These are phyloP conservation scores for Paulownia fortunei DNA, from an alignment of 257 asterid genomes.

Conservation along the genomic window DNA sequence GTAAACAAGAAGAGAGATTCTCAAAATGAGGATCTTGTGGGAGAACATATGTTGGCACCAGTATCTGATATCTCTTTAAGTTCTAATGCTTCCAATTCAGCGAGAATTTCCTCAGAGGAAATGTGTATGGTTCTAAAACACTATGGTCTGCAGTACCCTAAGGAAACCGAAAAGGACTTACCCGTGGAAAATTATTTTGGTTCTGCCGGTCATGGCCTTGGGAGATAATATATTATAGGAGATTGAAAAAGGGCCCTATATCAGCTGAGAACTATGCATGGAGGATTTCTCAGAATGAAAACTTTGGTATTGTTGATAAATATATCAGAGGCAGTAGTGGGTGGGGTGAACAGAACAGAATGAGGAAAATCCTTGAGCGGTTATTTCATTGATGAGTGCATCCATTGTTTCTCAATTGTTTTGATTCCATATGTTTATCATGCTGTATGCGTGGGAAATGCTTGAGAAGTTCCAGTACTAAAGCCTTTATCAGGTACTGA, in stretches of 20 bases:
- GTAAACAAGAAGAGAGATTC: conserved; percentile 1
- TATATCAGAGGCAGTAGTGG: conserved; percentile 47
- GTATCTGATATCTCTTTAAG: conserved; percentile 12
- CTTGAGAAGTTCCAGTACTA: neutral
- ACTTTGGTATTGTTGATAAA: conserved; percentile 52
- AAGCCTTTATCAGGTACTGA: conserved; percentile 19
- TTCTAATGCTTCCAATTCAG: conserved; percentile 28
- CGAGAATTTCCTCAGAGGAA: conserved; percentile 44
- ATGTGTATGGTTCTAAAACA: no score
- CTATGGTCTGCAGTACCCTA: no score
- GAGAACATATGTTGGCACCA: conserved; percentile 17
- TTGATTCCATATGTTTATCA: neutral
- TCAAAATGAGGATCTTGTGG: conserved; percentile 8
- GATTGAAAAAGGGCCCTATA: conserved; percentile 51
- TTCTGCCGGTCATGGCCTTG: conserved; percentile 67
- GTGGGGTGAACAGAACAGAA: conserved; percentile 49
- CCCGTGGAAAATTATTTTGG: conserved; percentile 50
- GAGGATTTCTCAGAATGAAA: conserved; percentile 47
- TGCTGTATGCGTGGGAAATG: neutral
- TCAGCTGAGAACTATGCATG: conserved; percentile 45
- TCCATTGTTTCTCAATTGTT: conserved; percentile 4
- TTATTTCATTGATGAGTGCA: neutral
- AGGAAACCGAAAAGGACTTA: conserved; percentile 36
- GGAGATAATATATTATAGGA: conserved; percentile 57
- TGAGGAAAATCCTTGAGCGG: conserved; percentile 33